Percentiles rank a stretch among this genome's conserved stretches.
Evolutionary conservation across 352 stramenopile species (phyloP).

Genomic region (Phytopythium chamaehyphon): DNA sequence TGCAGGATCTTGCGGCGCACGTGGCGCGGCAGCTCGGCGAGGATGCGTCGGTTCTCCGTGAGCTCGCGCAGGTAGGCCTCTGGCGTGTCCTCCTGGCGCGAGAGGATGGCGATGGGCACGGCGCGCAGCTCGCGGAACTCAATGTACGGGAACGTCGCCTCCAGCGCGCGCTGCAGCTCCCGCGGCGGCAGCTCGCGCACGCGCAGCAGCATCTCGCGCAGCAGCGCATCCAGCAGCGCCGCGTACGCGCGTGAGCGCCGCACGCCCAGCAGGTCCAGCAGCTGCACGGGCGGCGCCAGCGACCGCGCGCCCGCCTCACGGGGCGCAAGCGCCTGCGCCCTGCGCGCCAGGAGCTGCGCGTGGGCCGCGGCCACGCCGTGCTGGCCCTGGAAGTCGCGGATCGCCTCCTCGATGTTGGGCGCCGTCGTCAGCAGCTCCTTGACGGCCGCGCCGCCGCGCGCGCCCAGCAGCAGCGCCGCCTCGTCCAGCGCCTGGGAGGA

Average conservation of each 20-base stretch:
- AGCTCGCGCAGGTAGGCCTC: conserved; percentile 73
- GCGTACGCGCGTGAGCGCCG: conserved; percentile 59
- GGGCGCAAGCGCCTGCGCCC: conserved; percentile 2
- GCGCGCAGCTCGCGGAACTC: conserved; percentile 83
- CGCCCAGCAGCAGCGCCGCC: conserved; percentile 64
- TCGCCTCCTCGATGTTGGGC: conserved; percentile 79
- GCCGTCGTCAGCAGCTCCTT: conserved; percentile 82
- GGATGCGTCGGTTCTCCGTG: conserved; percentile 77
- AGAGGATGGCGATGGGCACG: conserved; percentile 80
- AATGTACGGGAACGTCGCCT: conserved; percentile 85
- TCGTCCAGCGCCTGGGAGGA: no score
- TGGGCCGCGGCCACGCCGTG: conserved; percentile 56
- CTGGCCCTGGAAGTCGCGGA: conserved; percentile 67
- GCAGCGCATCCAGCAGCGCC: conserved; percentile 62
- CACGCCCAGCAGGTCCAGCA: conserved; percentile 77
- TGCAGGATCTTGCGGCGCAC: conserved; percentile 81
- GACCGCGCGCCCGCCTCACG: conserved; percentile 14
- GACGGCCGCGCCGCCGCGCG: conserved; percentile 61
- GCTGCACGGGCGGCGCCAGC: conserved; percentile 56
- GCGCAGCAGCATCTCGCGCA: conserved; percentile 69
- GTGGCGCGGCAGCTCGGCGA: conserved; percentile 73
- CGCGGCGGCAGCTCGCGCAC: conserved; percentile 65
- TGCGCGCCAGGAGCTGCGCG: conserved; percentile 29
- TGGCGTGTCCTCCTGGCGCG: conserved; percentile 74
- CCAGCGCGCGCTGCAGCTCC: conserved; percentile 65